A percentile compares a stretch with the other conserved stretches of the same genome.
phyloP scores from a whole-genome alignment of 2,329 filamentous ascomycete genomes.

The Mycocentrospora acerina region DNA sequence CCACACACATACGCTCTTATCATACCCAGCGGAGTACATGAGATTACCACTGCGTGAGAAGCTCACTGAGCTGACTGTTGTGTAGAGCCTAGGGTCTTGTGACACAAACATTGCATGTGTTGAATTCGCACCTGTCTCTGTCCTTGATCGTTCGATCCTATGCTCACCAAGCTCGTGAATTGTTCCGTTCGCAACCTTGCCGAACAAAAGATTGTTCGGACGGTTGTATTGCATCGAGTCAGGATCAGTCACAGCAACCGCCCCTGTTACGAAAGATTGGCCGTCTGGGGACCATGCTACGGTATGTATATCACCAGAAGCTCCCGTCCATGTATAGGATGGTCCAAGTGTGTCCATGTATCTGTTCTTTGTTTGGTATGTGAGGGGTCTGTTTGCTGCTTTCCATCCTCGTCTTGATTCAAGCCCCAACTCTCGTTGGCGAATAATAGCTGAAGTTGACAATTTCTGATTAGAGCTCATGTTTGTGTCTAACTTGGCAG shows the following conservation, averaged over 20 bases:
- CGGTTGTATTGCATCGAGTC: constrained; percentile 63
- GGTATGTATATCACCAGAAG: constrained; percentile 59
- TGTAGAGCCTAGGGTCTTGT: constrained; percentile 56
- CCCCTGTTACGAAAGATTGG: constrained; percentile 57
- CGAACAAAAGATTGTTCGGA: constrained; percentile 58
- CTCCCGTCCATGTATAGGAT: constrained; percentile 55
- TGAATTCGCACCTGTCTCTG: constrained; percentile 45
- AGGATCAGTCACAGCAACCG: constrained; percentile 57
- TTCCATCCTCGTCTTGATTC: constrained; percentile 31
- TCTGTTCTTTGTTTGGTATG: constrained; percentile 30
- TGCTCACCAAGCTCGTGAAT: constrained; percentile 59
- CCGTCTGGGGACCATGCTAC: constrained; percentile 60
- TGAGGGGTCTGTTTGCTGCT: constrained; percentile 19
- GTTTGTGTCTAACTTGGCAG: constrained; percentile 14
- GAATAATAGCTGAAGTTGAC: constrained; percentile 24
- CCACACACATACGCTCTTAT: constrained; percentile 51
- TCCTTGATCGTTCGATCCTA: constrained; percentile 44
- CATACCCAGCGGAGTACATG: constrained; percentile 59
- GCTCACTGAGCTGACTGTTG: constrained; percentile 57
- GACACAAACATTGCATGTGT: constrained; percentile 49
- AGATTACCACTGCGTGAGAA: constrained; percentile 51
- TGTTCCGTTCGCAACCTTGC: constrained; percentile 44
- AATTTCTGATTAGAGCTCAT: constrained; percentile 15
- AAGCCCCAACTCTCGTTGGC: constrained; percentile 37
- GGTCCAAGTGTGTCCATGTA: constrained; percentile 46